Percentiles rank a stretch among this genome's conserved stretches.
Evolutionary conservation across 495 filamentous ascomycete genomes (phyloP).

Genomic region (Xylaria palmicola): DNA sequence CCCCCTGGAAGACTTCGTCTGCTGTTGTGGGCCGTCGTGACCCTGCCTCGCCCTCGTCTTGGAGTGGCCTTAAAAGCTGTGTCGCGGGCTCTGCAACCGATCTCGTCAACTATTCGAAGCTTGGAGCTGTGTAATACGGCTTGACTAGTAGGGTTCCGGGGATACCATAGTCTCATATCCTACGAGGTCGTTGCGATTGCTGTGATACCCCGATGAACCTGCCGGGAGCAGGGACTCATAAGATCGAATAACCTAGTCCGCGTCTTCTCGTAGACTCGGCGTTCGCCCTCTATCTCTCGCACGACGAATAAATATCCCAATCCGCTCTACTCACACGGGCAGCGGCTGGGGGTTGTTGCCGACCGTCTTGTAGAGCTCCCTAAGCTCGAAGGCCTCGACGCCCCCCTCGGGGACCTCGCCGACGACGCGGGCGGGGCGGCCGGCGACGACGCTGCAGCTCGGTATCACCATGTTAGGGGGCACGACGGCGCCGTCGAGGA

Average conservation of each 20-base stretch:
- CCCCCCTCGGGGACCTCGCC: conserved; percentile 83
- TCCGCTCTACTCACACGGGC: conserved; percentile 32
- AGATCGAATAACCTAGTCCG: not conserved
- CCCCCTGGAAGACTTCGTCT: too few species aligned
- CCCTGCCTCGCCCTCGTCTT: too few species aligned
- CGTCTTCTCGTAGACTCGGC: not conserved
- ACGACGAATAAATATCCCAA: not conserved
- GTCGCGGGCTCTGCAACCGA: too few species aligned
- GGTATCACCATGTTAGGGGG: conserved; percentile 88
- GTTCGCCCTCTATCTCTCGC: not conserved
- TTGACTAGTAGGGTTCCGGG: too few species aligned
- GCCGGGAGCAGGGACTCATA: too few species aligned
- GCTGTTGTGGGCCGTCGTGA: too few species aligned
- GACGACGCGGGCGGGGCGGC: conserved; percentile 75
- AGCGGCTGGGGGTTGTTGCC: conserved; percentile 49
- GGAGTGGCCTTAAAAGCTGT: too few species aligned
- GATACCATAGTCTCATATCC: not conserved
- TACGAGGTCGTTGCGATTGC: too few species aligned
- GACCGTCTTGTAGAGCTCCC: conserved; percentile 52
- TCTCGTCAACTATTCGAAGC: too few species aligned
- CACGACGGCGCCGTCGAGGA: conserved; percentile 79
- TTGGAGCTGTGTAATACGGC: too few species aligned
- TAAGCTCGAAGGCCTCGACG: conserved; percentile 58
- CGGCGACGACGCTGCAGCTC: conserved; percentile 81
- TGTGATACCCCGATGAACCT: too few species aligned